Percentiles rank a stretch among this genome's conserved stretches.
phyloP scores from a whole-genome alignment of 2,329 filamentous ascomycete genomes.

The Phialophora expanda region DNA sequence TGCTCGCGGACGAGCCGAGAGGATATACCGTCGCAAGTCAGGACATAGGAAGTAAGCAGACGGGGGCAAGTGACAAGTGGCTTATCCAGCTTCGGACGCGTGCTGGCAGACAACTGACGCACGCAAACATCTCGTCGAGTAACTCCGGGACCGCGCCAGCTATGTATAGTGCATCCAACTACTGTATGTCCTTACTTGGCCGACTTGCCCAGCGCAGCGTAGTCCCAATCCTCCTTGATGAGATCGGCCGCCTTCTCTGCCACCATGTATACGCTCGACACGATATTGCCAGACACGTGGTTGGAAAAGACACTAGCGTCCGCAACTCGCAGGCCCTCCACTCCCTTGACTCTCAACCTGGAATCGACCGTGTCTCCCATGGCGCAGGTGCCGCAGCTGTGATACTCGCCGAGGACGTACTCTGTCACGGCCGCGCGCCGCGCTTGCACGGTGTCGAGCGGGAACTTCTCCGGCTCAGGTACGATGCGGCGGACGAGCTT shows the following conservation, averaged over 20 bases:
- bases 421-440: slow-evolving; percentile 27
- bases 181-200: not conserved
- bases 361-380: slow-evolving; percentile 49
- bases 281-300: slow-evolving; percentile 43
- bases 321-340: slow-evolving; percentile 44
- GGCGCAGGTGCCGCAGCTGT: slow-evolving; percentile 43
- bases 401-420: slow-evolving; percentile 34
- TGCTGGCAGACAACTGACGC: too few species aligned
- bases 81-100: too few species aligned
- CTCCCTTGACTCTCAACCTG: slow-evolving; percentile 42
- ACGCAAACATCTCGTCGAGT: too few species aligned
- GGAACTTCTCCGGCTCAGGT: slow-evolving; percentile 23
- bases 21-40: too few species aligned
- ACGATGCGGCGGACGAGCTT: slow-evolving; percentile 30
- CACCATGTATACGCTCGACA: slow-evolving; percentile 44
- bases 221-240: slow-evolving; percentile 42
- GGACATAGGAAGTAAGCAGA: too few species aligned
- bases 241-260: slow-evolving; percentile 46
- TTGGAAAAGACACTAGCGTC: slow-evolving; percentile 45
- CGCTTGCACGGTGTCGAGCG: slow-evolving; percentile 22
- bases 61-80: too few species aligned
- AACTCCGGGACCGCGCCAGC: too few species aligned
- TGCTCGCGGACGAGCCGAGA: too few species aligned
- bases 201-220: slow-evolving; percentile 21
- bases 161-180: too few species aligned